Conservation (phyloP, 148 eudicot genomes). For the Rheum nobile region DNA sequence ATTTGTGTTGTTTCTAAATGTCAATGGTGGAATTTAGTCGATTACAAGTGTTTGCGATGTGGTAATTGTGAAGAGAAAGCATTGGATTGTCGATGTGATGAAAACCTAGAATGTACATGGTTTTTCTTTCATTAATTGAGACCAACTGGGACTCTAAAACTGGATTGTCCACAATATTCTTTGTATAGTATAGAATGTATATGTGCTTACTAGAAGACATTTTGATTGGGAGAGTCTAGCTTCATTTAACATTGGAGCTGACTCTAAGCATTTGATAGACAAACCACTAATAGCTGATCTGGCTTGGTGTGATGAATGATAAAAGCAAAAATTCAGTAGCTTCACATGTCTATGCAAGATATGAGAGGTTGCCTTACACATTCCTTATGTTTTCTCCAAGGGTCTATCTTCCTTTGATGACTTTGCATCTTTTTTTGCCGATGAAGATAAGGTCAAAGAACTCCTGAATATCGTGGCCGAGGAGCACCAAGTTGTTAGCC, state of each 20-base stretch:
- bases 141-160: background rate
- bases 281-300: background rate
- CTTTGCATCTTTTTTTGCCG: no score
- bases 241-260: background rate
- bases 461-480: no score
- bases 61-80: background rate
- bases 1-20: background rate
- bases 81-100: background rate
- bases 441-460: no score
- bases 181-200: background rate
- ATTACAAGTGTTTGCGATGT: background rate
- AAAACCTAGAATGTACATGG: background rate
- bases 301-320: background rate
- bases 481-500: no score
- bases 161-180: background rate
- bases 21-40: background rate
- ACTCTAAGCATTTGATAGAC: background rate
- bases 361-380: background rate
- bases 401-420: no score
- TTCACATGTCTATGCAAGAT: background rate
- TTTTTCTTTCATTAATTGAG: background rate
- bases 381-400: no score
- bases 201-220: background rate
- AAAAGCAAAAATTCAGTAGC: background rate
- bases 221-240: background rate